These are phyloP conservation scores for Prunus padus DNA, from an alignment of 306 rosid species.

Conservation along the genomic window DNA sequence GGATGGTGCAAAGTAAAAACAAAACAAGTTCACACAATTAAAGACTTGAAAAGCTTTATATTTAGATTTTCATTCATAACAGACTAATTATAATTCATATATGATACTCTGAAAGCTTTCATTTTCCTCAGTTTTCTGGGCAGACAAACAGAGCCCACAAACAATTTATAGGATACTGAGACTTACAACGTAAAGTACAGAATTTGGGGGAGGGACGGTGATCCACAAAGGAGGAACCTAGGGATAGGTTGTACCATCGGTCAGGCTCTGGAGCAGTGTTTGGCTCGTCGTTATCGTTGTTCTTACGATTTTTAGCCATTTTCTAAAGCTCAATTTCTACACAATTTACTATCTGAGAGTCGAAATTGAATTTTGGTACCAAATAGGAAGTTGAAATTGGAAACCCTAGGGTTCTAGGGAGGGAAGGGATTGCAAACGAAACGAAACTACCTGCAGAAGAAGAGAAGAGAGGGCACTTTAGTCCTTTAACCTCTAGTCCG, in stretches of 20 bases:
- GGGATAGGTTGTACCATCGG: slow-evolving; percentile 17
- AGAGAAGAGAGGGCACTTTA: background rate
- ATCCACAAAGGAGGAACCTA: slow-evolving; percentile 21
- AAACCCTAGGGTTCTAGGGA: background rate
- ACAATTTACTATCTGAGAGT: background rate
- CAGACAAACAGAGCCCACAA: background rate
- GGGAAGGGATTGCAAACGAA: background rate
- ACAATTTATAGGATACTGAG: background rate
- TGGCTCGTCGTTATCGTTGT: slow-evolving; percentile 17
- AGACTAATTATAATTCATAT: background rate
- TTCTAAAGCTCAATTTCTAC: background rate
- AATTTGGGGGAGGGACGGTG: slow-evolving; percentile 10
- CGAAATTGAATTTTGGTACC: background rate
- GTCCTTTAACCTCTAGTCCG: background rate
- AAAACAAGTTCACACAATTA: background rate
- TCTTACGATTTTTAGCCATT: background rate
- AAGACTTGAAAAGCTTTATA: too few species aligned
- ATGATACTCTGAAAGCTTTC: background rate
- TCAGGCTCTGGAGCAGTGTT: slow-evolving; percentile 22
- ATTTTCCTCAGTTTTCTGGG: background rate
- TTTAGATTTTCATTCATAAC: background rate
- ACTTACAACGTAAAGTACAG: slow-evolving; percentile 28
- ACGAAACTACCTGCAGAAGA: background rate
- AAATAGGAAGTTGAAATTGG: background rate
- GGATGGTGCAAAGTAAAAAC: background rate